Evolutionary conservation across 352 stramenopile genomes (phyloP).

Genomic region (Phytophthora sansomeana): DNA sequence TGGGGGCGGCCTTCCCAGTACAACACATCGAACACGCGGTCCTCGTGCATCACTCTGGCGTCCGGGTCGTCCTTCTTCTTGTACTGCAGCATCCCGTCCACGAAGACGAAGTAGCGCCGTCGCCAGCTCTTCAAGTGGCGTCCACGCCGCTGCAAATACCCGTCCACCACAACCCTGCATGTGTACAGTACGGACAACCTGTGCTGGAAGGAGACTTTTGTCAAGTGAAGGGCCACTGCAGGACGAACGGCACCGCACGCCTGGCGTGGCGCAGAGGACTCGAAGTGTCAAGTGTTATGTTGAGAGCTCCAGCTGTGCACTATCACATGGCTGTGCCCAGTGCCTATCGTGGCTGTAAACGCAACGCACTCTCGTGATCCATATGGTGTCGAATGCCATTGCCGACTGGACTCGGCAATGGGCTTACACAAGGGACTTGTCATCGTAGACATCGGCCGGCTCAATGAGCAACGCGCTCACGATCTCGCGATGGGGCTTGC

Average conservation of each 20-base stretch:
- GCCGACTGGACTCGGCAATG: conserved; percentile 7
- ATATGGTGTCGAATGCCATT: conserved; percentile 11
- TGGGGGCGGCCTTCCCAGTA: conserved; percentile 70
- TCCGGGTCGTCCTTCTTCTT: conserved; percentile 59
- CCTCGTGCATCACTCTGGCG: conserved; percentile 54
- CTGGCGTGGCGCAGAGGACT: conserved; percentile 20
- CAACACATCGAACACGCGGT: conserved; percentile 67
- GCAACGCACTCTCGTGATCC: conserved; percentile 24
- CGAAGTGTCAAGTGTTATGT: conserved; percentile 21
- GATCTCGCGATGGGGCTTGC: conserved; percentile 7
- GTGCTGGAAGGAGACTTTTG: conserved; percentile 18
- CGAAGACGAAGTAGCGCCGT: conserved; percentile 71
- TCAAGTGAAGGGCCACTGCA: conserved; percentile 13
- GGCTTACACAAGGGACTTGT: not conserved
- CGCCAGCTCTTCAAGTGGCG: conserved; percentile 77
- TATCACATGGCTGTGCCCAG: conserved; percentile 24
- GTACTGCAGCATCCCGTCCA: conserved; percentile 66
- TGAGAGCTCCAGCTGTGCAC: conserved; percentile 24
- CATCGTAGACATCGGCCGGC: conserved; percentile 1
- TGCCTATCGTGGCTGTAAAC: conserved; percentile 23
- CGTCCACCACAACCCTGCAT: conserved; percentile 34
- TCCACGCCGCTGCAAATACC: conserved; percentile 68
- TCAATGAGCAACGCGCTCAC: conserved; percentile 12
- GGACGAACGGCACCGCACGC: conserved; percentile 10
- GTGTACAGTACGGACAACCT: not conserved